phyloP scores from a whole-genome alignment of 2,329 filamentous ascomycete species.

The Xylaria sp. region DNA sequence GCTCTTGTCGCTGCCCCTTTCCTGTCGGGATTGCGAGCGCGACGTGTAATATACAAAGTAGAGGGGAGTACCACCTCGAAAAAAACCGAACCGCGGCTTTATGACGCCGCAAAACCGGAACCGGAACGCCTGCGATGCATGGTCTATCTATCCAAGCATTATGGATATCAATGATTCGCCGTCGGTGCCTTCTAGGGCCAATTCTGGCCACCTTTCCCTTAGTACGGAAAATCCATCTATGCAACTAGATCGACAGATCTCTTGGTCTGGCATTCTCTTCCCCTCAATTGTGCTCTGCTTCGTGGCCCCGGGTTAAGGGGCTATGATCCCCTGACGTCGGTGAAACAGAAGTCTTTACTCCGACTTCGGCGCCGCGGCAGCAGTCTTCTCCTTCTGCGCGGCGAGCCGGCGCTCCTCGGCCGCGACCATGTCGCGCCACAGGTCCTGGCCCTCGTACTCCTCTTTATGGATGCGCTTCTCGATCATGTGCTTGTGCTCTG shows the following conservation, averaged over 20 bases:
- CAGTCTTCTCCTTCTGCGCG: conserved; percentile 53
- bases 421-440: conserved; percentile 93
- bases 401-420: conserved; percentile 75
- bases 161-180: neutral
- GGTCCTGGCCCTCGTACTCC: conserved; percentile 86
- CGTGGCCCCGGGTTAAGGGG: neutral
- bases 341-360: neutral
- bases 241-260: neutral
- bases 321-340: neutral
- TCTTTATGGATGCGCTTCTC: conserved; percentile 91
- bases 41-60: conserved; percentile 16
- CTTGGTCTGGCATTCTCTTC: neutral
- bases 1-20: conserved; percentile 6
- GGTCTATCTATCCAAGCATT: conserved; percentile 16
- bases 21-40: neutral
- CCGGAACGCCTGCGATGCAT: conserved; percentile 29
- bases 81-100: neutral
- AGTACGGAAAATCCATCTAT: neutral
- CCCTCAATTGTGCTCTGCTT: neutral
- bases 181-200: neutral
- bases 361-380: conserved; percentile 8
- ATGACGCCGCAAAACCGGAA: conserved; percentile 14
- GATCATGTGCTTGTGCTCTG: conserved; percentile 82
- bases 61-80: conserved; percentile 13
- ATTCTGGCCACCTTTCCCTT: neutral